Evolutionary conservation across 768 basidiomycete genomes (phyloP), one percentile per base, ranked within the genome.

Genomic region (Epithele typhae): DNA sequence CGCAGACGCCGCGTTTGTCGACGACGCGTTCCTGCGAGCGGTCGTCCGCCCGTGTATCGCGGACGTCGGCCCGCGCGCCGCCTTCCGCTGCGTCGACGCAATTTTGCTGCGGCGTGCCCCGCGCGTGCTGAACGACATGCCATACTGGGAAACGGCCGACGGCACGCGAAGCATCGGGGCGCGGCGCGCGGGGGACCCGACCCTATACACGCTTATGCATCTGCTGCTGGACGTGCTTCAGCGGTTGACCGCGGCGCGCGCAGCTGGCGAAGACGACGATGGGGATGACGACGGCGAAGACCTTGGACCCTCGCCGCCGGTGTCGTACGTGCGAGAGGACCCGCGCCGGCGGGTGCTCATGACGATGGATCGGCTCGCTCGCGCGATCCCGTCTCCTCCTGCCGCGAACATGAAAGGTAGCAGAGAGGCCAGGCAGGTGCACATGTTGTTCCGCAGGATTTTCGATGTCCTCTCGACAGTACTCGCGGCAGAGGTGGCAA

Each of bases 41-140:
- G 47, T 52, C 27, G 45, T 55, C 9, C 46, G 48, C 15, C 50
- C 50, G 14, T 55, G 54, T 35, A 43, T 55, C 33, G 27, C 21
- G 36, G 54, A 55, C 42, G 46, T 54, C 33, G 48, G 37, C n/a
- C 42, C 46, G 1, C 40, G 27, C 14, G 45, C 37, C n/a, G 53
- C 53, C 10, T 45, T 54, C 9, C 49, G 45, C 10, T 51, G 49
- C 25, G 37, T 51, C 22, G 40, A 51, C 11, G 34, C 37, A 23
- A 51, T 51, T 37, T 43, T 51, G 6, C 34, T 51, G 2, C 40
- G 40, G 11, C 49, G 49, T 14, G 49, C 49, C 17, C 49, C 49
- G 5, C 25, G 49, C 7, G 35, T 51, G 22, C 45, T 51, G n/a
- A 41, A 51, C 23, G 49, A 32, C 1, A 10, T 51, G 36, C 49